Base-by-base conservation (phyloP, 2,329 filamentous ascomycete species). In the Fusarium pseudograminearum region DNA sequence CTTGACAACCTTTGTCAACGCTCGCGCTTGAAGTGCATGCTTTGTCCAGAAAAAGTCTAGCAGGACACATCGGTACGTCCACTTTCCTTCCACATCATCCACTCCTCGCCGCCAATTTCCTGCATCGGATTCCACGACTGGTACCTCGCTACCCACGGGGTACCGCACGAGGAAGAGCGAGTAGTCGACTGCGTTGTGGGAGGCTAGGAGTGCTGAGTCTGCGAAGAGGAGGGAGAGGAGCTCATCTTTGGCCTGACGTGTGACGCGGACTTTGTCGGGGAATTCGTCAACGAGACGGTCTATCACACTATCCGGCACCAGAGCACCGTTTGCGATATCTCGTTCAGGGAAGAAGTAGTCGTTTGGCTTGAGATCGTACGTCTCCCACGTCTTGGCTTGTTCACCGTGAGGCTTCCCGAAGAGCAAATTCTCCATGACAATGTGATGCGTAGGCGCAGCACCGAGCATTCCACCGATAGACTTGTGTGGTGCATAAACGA, bases 21-120 rank as follows among this genome's bases (percentile, higher is more conserved):
- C 82, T 76, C 85, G 87, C 1, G 91, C 88, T 56, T 88, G 89
- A 1, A 89, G 72, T 70, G 90, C 90, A 77, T 93, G 90, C 78
- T 91, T 92, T 1, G 90, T 87, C 91, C 91, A 93, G 81, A 93
- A 93, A 79, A 94, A 93, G 77, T 93, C 91, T 34, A 93, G 81
- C 16, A 93, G 79, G 0, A 90, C 85, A 5, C 86, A 89, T 4
- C 91, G 85, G 73, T 92, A 93, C 15, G 89, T 81, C 83, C 89
- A 91, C 70, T 87, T 87, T 0, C 87, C 87, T 72, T 92, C 88
- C 0, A 84, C 81, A 12, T 89, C 91, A 1, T 78, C 70, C 0
- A 93, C 73, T 0, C 91, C 91, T 0, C 81, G 85, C 14, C 90
- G 83, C 91, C 91, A 93, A 1, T 71, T 65, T 7, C 74, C 64